A percentile compares a stretch with the other conserved stretches of the same genome.
phyloP scores from a whole-genome alignment of 805 yeast species.

The Starmerella bombicola region DNA sequence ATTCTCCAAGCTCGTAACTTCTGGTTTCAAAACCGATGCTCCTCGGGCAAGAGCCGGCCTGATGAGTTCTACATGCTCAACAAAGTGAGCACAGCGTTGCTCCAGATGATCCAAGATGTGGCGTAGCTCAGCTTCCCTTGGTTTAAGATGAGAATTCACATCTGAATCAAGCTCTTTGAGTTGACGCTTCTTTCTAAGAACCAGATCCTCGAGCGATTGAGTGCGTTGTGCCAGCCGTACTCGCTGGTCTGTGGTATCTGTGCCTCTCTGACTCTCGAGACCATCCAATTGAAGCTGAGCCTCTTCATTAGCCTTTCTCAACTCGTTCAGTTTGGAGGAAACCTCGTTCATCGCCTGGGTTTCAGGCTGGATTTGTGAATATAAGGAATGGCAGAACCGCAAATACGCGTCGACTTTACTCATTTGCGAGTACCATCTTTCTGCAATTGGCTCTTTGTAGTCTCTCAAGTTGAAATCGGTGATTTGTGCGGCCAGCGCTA shows the following conservation, averaged over 20 bases:
- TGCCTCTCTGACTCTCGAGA: background rate
- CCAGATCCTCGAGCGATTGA: background rate
- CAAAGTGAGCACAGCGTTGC: background rate
- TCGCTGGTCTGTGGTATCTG: background rate
- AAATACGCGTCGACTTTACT: constrained; percentile 5
- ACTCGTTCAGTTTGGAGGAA: background rate
- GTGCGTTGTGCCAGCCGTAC: background rate
- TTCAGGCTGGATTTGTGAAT: background rate
- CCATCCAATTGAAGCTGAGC: background rate
- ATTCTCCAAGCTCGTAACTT: background rate
- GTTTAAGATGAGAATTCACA: background rate
- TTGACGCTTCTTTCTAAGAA: background rate
- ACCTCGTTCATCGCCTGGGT: background rate
- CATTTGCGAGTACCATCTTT: constrained; percentile 7
- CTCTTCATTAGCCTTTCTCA: background rate
- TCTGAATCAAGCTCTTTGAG: background rate
- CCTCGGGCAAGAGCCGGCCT: constrained; percentile 2
- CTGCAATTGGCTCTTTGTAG: background rate
- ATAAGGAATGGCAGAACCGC: background rate
- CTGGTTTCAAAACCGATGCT: background rate
- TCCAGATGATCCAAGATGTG: background rate
- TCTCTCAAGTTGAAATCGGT: constrained; percentile 7
- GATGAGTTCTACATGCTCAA: background rate
- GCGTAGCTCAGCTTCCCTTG: background rate
- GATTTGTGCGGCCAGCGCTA: constrained; percentile 7